A percentile compares a stretch with the other conserved stretches of the same genome.
phyloP scores from a whole-genome alignment of 2,329 filamentous ascomycete species.

The Sarocladiaceae sp. region DNA sequence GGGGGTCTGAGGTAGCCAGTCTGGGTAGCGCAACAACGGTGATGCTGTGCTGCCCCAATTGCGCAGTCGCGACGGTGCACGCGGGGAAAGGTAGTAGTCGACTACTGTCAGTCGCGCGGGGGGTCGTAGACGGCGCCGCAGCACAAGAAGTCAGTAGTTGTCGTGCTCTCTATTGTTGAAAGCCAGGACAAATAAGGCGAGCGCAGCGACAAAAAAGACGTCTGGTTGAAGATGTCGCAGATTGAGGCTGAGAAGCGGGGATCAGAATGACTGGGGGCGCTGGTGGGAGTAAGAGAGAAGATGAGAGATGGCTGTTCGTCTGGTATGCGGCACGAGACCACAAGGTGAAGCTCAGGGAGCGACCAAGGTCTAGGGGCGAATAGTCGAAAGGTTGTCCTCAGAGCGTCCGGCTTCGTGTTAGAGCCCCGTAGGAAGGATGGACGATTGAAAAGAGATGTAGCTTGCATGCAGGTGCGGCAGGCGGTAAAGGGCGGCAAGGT shows the following conservation, averaged over 20 bases:
- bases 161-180: not conserved
- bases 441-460: not conserved
- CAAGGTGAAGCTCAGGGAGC: constrained; percentile 6
- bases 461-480: constrained; percentile 8
- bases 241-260: constrained; percentile 8
- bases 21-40: constrained; percentile 4
- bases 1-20: not conserved
- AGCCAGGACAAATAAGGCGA: not conserved
- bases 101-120: not conserved
- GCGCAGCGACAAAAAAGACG: not conserved
- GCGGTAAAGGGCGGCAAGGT: constrained; percentile 9
- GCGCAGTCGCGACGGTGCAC: not conserved
- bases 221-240: constrained; percentile 1
- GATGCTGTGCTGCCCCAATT: constrained; percentile 2
- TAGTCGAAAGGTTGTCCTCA: constrained; percentile 7
- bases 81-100: not conserved
- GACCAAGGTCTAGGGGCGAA: constrained; percentile 5
- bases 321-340: constrained; percentile 8
- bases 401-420: not conserved
- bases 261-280: not conserved
- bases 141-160: not conserved
- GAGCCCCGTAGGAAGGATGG: constrained; percentile 1
- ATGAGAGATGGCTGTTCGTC: not conserved
- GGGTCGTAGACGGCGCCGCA: not conserved
- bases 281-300: not conserved